Conservation (phyloP, 2,329 filamentous ascomycete genomes). For the Calonectria honghensis region DNA sequence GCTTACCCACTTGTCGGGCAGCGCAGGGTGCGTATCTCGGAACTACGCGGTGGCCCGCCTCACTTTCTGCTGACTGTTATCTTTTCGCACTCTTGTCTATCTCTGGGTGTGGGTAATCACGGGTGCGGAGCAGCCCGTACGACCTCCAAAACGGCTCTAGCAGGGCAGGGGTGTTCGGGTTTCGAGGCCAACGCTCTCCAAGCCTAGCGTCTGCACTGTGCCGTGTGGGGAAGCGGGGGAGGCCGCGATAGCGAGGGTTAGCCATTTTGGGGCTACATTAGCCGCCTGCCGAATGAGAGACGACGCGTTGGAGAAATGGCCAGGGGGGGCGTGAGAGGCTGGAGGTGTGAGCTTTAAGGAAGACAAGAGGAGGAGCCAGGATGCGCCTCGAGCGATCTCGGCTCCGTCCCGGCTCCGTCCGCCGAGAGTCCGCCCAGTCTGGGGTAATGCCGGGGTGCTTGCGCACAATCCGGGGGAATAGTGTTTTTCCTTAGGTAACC, state of each 20-base stretch:
- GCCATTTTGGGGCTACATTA: neutral
- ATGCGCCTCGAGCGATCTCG: conserved; percentile 1
- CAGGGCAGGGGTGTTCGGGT: neutral
- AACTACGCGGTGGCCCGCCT: neutral
- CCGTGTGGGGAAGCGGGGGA: conserved; percentile 26
- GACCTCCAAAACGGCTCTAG: conserved; percentile 21
- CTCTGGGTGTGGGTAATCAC: conserved; percentile 3
- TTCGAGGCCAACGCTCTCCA: neutral
- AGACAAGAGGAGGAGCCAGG: neutral
- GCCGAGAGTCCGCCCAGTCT: conserved; percentile 9
- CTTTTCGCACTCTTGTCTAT: neutral
- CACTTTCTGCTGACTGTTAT: conserved; percentile 16
- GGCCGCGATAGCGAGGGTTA: conserved; percentile 10
- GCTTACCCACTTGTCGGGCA: conserved; percentile 5
- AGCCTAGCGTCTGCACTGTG: conserved; percentile 18
- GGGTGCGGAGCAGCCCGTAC: conserved; percentile 1
- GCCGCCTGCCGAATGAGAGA: neutral
- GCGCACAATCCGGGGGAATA: conserved; percentile 5
- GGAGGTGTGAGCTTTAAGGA: too few species aligned
- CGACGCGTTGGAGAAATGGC: neutral
- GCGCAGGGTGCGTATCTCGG: conserved; percentile 7
- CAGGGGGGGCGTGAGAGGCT: neutral
- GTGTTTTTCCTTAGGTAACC: conserved; percentile 21
- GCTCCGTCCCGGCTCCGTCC: conserved; percentile 26
- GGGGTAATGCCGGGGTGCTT: conserved; percentile 16